phyloP scores from a whole-genome alignment of 495 filamentous ascomycete species.

The Trichoderma erinaceum region DNA sequence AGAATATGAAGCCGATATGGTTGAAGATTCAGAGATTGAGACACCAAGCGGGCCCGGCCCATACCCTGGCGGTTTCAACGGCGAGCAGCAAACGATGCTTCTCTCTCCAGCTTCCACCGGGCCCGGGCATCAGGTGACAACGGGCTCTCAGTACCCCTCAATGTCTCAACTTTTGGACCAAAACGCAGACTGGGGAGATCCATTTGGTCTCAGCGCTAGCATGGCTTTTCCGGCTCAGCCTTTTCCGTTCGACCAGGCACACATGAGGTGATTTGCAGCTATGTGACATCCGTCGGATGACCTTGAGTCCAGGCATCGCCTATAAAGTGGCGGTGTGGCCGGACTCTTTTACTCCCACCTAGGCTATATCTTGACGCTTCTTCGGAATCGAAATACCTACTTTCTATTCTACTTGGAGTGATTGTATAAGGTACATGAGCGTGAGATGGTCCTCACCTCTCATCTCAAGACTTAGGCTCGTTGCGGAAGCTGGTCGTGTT shows the following conservation, averaged over 20 bases:
- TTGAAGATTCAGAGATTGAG: conserved; percentile 72
- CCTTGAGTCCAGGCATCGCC: not conserved
- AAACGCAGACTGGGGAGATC: conserved; percentile 72
- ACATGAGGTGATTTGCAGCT: not conserved
- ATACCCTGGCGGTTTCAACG: conserved; percentile 42
- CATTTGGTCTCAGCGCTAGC: conserved; percentile 82
- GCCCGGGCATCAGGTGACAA: conserved; percentile 14
- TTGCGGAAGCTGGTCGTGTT: not conserved
- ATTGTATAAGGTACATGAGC: not conserved
- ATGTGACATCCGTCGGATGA: not conserved
- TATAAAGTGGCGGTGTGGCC: not conserved
- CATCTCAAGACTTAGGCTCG: not conserved
- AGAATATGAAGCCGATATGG: conserved; percentile 97
- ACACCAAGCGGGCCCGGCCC: conserved; percentile 62
- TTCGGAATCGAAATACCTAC: not conserved
- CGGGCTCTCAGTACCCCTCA: conserved; percentile 34
- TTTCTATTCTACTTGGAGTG: not conserved
- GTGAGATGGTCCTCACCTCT: not conserved
- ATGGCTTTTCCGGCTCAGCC: conserved; percentile 85
- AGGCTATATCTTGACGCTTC: not conserved
- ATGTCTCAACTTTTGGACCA: conserved; percentile 65
- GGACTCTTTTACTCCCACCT: not conserved
- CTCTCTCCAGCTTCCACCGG: conserved; percentile 16
- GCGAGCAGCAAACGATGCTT: conserved; percentile 31
- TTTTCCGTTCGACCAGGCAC: conserved; percentile 64